Evolutionary conservation across 2,329 filamentous ascomycete genomes (phyloP).

Genomic region (Talaromyces sp.): DNA sequence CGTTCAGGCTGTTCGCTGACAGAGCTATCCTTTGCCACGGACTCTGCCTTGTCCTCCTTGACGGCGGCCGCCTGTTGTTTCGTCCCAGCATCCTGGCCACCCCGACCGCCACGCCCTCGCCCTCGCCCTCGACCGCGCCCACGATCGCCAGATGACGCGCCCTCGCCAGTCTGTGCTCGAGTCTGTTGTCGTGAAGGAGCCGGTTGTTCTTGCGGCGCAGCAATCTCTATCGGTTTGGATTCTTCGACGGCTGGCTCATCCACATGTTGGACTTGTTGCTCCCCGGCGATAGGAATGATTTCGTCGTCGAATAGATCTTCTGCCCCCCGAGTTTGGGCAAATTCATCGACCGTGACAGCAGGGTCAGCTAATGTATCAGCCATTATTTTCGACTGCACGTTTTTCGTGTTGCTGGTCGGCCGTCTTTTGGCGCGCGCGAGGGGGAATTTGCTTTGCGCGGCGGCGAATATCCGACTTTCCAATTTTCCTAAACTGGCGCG

Average conservation of each 20-base stretch:
- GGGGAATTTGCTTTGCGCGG: background rate
- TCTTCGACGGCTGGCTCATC: slow-evolving; percentile 12
- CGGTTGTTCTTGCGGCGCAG: slow-evolving; percentile 17
- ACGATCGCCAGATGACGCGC: slow-evolving; percentile 1
- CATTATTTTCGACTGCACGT: slow-evolving; percentile 7
- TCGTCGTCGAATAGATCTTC: slow-evolving; percentile 49
- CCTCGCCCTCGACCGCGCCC: slow-evolving; percentile 6
- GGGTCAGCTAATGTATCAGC: slow-evolving; percentile 12
- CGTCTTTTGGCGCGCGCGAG: too few relatives aligned
- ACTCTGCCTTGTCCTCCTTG: slow-evolving; percentile 19
- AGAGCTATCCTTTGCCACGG: slow-evolving; percentile 19
- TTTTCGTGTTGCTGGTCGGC: too few relatives aligned
- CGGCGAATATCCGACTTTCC: background rate
- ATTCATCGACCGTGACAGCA: slow-evolving; percentile 36
- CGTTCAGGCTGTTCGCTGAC: slow-evolving; percentile 12
- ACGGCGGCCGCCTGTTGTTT: slow-evolving; percentile 8
- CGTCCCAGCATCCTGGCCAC: background rate
- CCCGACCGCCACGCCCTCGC: slow-evolving; percentile 3
- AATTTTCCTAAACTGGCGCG: background rate
- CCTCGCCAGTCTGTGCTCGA: slow-evolving; percentile 15
- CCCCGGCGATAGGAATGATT: slow-evolving; percentile 39
- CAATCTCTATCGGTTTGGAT: slow-evolving; percentile 11
- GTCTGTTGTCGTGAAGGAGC: slow-evolving; percentile 23
- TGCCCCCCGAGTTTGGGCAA: slow-evolving; percentile 45
- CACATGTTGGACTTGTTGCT: slow-evolving; percentile 20